Evolutionary conservation across 2,329 filamentous ascomycete species (phyloP).

Genomic region (Gaeumannomyces tritici): DNA sequence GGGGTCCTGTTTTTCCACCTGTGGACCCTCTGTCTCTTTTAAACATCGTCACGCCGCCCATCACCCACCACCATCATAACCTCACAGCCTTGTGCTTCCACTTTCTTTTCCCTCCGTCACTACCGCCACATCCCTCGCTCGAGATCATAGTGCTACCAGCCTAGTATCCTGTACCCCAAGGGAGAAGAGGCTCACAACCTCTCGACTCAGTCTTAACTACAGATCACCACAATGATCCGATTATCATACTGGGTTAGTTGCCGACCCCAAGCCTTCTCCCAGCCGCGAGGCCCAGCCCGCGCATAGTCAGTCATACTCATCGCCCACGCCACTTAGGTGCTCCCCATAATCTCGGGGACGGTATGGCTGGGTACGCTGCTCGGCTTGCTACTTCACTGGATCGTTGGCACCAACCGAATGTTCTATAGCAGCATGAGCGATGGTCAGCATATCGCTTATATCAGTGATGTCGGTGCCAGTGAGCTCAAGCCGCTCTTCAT

Average conservation of each 20-base stretch:
- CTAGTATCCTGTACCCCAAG: too few relatives aligned
- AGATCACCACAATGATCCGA: constrained; percentile 11
- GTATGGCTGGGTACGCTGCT: constrained; percentile 61
- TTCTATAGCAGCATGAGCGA: constrained; percentile 52
- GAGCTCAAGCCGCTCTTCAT: constrained; percentile 71
- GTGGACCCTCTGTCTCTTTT: neutral
- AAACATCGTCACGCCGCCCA: neutral
- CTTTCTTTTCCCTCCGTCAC: neutral
- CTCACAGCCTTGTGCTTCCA: neutral
- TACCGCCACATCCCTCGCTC: neutral
- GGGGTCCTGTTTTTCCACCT: neutral
- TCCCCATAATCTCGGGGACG: constrained; percentile 59
- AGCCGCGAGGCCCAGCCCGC: too few relatives aligned
- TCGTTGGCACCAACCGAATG: constrained; percentile 39
- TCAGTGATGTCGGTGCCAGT: constrained; percentile 54
- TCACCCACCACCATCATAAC: neutral
- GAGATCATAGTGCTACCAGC: too few relatives aligned
- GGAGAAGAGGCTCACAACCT: neutral
- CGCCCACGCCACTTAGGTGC: constrained; percentile 30
- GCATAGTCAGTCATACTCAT: neutral
- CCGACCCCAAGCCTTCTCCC: too few relatives aligned
- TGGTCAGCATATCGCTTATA: constrained; percentile 57
- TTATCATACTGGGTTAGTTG: constrained; percentile 15
- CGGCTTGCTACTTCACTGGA: constrained; percentile 63
- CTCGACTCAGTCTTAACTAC: too few relatives aligned